Evolutionary conservation across 1,284 basidiomycete species (phyloP), one percentile per base, ranked within the genome.

Genomic region (Ganoderma lingzhi): DNA sequence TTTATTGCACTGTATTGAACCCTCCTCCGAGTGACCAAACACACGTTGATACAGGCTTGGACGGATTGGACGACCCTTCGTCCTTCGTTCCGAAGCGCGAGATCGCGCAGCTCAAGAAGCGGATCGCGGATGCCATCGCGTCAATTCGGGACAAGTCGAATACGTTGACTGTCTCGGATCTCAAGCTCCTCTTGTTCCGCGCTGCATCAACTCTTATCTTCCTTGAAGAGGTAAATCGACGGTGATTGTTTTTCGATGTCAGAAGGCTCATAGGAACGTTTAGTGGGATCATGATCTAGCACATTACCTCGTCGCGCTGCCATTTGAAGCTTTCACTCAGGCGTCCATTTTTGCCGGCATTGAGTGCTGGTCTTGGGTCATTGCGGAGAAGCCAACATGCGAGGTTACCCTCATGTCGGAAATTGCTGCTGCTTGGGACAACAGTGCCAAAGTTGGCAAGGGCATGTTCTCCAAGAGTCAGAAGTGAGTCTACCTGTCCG

Each of bases 341-440:
- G 86, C 93, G 5, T 90, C 96, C 0, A 89, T 99, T 69, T 88
- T 93, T 10, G 90, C 94, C 1, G 97, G 96, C 0, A 93, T 96
- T 63, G 96, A 98, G 78, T 93, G 95, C 5, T 99, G 98, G 98
- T 96, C 94, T 2, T 99, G 97, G 97, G 86, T 99, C 0, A 94
- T 99, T 62, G 91, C 95, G 19, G 94, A 97, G 77, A 90, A 95
- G 66, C 93, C 95, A 0, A 88, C 90, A 66, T 84, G 90, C 32
- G 90, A 93, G 78, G 85, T 93, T 81, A 87, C 87, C 8, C 81
- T 99, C 37, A 93, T 98, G 86, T 86, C 90, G 14, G 96, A 98
- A 77, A 89, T 99, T 66, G 84, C 95, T 39, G 88, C 93, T 9
- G 93, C 94, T 4, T 99, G 98, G 98, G 87, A 91, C 53, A 86